Evolutionary conservation across 2,329 filamentous ascomycete species (phyloP).

Genomic region (Fusarium sp.): DNA sequence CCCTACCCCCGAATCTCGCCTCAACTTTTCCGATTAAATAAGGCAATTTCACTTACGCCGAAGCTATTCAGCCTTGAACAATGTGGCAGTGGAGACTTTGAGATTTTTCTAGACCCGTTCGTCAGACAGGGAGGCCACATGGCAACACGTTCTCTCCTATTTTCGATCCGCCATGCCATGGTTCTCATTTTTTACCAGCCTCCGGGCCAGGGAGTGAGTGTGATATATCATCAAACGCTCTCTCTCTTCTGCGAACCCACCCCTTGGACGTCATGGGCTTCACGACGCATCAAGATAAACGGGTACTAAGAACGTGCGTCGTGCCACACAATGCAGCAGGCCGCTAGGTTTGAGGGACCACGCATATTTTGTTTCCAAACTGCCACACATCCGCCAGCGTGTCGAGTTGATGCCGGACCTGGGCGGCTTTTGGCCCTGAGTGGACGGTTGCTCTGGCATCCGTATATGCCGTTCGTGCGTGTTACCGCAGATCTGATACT

Average conservation of each 20-base stretch:
- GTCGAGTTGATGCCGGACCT: background rate
- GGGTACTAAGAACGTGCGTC: background rate
- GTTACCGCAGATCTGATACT: background rate
- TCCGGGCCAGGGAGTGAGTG: background rate
- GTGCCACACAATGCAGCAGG: background rate
- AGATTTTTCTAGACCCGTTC: slow-evolving; percentile 19
- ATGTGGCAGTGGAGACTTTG: slow-evolving; percentile 19
- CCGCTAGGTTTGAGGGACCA: background rate
- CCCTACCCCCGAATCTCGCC: slow-evolving; percentile 29
- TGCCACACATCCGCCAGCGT: background rate
- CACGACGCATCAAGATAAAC: background rate
- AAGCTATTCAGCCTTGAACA: slow-evolving; percentile 19
- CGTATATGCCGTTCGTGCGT: background rate
- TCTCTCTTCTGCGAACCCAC: background rate
- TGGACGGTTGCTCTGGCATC: background rate
- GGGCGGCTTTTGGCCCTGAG: background rate
- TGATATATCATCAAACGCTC: background rate
- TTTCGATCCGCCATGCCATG: slow-evolving; percentile 20
- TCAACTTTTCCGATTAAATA: slow-evolving; percentile 38
- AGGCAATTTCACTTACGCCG: slow-evolving; percentile 38
- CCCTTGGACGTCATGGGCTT: background rate
- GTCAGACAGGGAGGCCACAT: slow-evolving; percentile 40
- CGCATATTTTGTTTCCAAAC: background rate
- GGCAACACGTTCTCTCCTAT: slow-evolving; percentile 35
- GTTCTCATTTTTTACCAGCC: background rate